Evolutionary conservation across 495 filamentous ascomycete genomes (phyloP).

Genomic region (Neurospora tetrasperma): DNA sequence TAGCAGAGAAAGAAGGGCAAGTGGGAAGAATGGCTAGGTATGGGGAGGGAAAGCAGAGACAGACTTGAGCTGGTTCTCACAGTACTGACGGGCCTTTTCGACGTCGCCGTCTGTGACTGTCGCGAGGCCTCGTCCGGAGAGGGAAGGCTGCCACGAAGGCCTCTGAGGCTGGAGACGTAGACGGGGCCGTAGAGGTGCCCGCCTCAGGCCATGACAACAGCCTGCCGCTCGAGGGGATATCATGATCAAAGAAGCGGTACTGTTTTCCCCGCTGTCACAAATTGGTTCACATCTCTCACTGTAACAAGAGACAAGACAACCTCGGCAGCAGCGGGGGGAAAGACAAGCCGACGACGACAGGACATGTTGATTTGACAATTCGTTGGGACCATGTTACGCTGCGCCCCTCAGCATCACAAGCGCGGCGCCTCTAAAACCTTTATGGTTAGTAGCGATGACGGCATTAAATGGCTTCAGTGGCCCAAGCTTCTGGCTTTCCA

Average conservation of each 20-base stretch:
- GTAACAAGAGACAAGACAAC: neutral
- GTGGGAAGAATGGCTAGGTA: neutral
- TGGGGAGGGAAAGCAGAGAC: neutral
- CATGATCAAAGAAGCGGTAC: constrained; percentile 9
- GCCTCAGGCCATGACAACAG: constrained; percentile 11
- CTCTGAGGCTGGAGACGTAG: constrained; percentile 1
- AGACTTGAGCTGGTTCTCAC: constrained; percentile 37
- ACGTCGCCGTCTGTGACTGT: constrained; percentile 28
- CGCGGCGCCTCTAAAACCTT: neutral
- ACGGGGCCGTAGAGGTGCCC: constrained; percentile 3
- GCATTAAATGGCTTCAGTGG: neutral
- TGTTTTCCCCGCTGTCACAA: neutral
- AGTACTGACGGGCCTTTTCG: constrained; percentile 38
- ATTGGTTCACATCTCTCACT: neutral
- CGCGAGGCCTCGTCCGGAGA: constrained; percentile 6
- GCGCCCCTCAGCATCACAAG: neutral
- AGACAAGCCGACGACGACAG: neutral
- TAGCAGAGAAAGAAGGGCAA: neutral
- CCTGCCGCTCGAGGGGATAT: constrained; percentile 3
- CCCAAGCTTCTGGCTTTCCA: neutral
- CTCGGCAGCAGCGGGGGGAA: neutral
- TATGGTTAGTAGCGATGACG: neutral
- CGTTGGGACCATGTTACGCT: neutral
- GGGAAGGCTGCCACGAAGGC: neutral
- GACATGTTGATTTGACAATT: neutral